Percentiles rank a stretch among this genome's conserved stretches.
These are phyloP conservation scores for Gonapodya sp. DNA, from an alignment of 192 early-diverging fungal genomes.

Conservation along the genomic window DNA sequence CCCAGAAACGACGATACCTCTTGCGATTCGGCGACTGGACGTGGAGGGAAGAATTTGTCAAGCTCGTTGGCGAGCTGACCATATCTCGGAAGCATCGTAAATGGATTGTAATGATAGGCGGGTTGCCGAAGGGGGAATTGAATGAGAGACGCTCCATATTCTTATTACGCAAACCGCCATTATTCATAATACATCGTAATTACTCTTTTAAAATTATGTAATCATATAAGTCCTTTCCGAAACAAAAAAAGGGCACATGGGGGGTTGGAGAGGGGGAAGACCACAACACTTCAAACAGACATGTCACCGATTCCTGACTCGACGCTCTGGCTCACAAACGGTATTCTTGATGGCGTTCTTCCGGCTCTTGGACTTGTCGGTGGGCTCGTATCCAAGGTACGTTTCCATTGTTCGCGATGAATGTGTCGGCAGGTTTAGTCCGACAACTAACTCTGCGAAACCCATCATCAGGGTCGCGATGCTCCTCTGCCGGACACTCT, in stretches of 20 bases:
- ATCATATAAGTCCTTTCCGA: not conserved
- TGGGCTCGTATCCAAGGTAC: not conserved
- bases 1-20: not conserved
- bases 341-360: not conserved
- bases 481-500: not conserved
- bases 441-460: not conserved
- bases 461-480: slow-evolving; percentile 1
- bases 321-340: not conserved
- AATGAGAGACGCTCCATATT: not conserved
- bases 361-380: not conserved
- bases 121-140: not conserved
- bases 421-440: not conserved
- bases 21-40: slow-evolving; percentile 3
- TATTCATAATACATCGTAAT: not conserved
- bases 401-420: not conserved
- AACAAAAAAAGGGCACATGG: not conserved
- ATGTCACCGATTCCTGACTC: not conserved
- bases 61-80: not conserved
- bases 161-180: too few species aligned
- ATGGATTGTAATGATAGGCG: not conserved
- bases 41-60: not conserved
- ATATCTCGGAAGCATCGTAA: not conserved
- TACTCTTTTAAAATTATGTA: not conserved
- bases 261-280: not conserved
- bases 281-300: not conserved